These are phyloP conservation scores for Suillus subalutaceus DNA, from an alignment of 768 basidiomycete genomes.

Conservation along the genomic window DNA sequence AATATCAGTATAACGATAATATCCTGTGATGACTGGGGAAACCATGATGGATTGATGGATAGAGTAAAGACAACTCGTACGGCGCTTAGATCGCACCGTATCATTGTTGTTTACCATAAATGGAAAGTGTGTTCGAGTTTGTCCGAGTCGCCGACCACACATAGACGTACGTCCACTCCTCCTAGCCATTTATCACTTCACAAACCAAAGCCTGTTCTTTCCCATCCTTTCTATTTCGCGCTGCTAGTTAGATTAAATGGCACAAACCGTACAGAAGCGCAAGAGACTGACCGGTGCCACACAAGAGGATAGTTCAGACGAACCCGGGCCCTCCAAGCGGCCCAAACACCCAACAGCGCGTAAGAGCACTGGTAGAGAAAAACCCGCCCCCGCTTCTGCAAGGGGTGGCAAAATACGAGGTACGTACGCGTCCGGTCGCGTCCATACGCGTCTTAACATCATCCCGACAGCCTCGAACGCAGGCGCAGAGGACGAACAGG, in stretches of 20 bases:
- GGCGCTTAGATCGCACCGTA: neutral
- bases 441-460: constrained; percentile 8
- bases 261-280: constrained; percentile 65
- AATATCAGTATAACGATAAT: constrained; percentile 85
- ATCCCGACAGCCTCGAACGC: constrained; percentile 23
- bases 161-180: neutral
- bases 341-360: constrained; percentile 67
- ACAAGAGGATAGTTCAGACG: constrained; percentile 37
- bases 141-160: neutral
- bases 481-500: constrained; percentile 27
- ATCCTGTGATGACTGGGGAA: constrained; percentile 61
- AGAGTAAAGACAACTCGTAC: constrained; percentile 12
- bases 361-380: constrained; percentile 78
- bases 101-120: neutral
- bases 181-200: constrained; percentile 1
- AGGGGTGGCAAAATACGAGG: constrained; percentile 25
- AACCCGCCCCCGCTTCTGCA: constrained; percentile 37
- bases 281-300: constrained; percentile 45
- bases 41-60: constrained; percentile 30
- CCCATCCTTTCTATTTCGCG: constrained; percentile 6
- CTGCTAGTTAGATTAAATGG: constrained; percentile 46
- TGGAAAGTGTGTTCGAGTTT: constrained; percentile 5
- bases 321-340: constrained; percentile 47
- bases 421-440: constrained; percentile 26
- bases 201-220: constrained; percentile 1